A percentile compares a stretch with the other conserved stretches of the same genome.
Conservation (phyloP, 2,329 filamentous ascomycete species). For the Dryadomyces sulphureus region DNA sequence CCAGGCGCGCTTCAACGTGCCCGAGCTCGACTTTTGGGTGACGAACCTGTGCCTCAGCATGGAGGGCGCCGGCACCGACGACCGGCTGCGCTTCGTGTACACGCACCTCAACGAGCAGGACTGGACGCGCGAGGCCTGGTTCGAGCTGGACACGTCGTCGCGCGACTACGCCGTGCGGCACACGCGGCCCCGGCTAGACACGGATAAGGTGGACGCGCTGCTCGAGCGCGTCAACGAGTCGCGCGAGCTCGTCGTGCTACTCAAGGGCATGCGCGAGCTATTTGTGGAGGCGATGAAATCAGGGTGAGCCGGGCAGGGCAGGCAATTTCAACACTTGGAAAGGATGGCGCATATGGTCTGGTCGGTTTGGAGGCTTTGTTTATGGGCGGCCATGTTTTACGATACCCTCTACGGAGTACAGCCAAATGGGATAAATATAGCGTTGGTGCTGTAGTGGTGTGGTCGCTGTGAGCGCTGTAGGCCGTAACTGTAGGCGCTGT, state of each 20-base stretch:
- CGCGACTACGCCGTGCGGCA: slow-evolving; percentile 76
- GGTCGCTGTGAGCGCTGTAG: too few species aligned
- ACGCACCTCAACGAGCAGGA: slow-evolving; percentile 74
- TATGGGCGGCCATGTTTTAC: background rate
- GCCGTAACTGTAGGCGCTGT: too few species aligned
- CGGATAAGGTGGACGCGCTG: slow-evolving; percentile 61
- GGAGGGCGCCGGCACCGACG: slow-evolving; percentile 72
- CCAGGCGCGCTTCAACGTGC: slow-evolving; percentile 77
- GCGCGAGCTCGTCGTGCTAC: slow-evolving; percentile 52
- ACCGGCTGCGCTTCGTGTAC: slow-evolving; percentile 81
- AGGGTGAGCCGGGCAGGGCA: slow-evolving; percentile 14
- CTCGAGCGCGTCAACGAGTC: slow-evolving; percentile 70
- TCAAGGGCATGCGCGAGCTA: slow-evolving; percentile 72
- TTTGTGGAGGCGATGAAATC: slow-evolving; percentile 54
- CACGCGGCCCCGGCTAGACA: slow-evolving; percentile 68
- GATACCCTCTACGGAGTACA: too few species aligned
- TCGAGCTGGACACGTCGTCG: slow-evolving; percentile 70
- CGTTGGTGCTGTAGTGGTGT: too few species aligned
- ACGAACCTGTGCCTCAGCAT: slow-evolving; percentile 78
- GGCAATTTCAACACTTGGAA: background rate
- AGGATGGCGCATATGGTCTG: too few species aligned
- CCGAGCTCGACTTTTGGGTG: slow-evolving; percentile 93
- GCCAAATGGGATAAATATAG: too few species aligned
- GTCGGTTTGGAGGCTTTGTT: too few species aligned
- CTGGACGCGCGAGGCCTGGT: slow-evolving; percentile 83